phyloP scores from a whole-genome alignment of 208 protist genomes.

The Leishmania guyanensis region DNA sequence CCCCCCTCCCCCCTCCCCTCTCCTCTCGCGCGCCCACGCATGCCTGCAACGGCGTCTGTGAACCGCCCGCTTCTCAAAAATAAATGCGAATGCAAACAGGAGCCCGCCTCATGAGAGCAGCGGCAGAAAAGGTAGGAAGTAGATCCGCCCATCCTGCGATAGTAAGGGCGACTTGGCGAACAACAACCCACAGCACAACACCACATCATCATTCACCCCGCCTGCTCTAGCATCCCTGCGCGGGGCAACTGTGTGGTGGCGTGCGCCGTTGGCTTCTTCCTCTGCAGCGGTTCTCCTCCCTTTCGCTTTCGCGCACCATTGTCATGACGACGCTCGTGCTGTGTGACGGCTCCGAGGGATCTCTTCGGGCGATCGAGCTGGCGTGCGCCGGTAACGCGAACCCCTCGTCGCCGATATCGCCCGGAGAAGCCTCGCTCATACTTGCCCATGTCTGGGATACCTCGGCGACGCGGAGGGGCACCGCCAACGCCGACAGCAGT shows the following conservation, averaged over 20 bases:
- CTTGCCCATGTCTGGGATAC: conserved; percentile 68
- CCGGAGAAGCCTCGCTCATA: conserved; percentile 62
- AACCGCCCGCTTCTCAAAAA: not conserved
- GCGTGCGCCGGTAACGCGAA: conserved; percentile 37
- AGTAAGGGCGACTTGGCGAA: not conserved
- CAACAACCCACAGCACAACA: not conserved
- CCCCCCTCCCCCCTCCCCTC: not conserved
- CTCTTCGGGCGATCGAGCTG: conserved; percentile 67
- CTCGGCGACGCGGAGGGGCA: not conserved
- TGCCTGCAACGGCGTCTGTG: not conserved
- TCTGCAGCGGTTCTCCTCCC: not conserved
- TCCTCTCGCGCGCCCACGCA: not conserved
- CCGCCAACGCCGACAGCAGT: not conserved
- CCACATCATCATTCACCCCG: not conserved
- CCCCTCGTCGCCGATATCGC: conserved; percentile 33
- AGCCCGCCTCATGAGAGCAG: not conserved
- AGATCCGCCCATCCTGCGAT: not conserved
- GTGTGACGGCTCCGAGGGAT: conserved; percentile 75
- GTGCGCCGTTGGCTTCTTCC: not conserved
- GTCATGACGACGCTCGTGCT: conserved; percentile 54
- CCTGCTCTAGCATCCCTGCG: not conserved
- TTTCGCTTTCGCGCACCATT: not conserved
- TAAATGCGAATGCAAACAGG: not conserved
- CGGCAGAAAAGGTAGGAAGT: not conserved
- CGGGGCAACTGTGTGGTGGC: not conserved